These are phyloP conservation scores for Macrophomina phaseolina DNA, from an alignment of 2,329 filamentous ascomycete species.

Conservation along the genomic window DNA sequence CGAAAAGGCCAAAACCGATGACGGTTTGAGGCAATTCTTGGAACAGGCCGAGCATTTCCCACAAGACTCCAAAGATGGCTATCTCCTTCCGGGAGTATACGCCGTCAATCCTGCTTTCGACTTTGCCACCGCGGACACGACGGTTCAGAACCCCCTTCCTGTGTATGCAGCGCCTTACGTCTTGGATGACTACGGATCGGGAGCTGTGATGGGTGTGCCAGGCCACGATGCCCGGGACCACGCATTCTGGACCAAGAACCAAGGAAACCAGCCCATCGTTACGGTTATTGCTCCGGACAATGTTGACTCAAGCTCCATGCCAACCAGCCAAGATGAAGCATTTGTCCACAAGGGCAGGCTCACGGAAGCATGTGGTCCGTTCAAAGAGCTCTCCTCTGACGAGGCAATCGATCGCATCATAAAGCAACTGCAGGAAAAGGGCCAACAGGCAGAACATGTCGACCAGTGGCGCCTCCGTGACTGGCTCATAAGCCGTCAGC, in stretches of 20 bases:
- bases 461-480: constrained; percentile 83
- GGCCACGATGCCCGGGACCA: constrained; percentile 81
- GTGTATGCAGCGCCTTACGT: constrained; percentile 87
- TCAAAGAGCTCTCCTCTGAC: constrained; percentile 66
- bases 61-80: constrained; percentile 66
- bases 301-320: constrained; percentile 30
- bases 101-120: constrained; percentile 54
- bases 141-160: constrained; percentile 66
- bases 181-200: constrained; percentile 82
- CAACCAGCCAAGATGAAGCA: constrained; percentile 55
- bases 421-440: constrained; percentile 41
- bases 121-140: constrained; percentile 58
- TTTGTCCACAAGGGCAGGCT: constrained; percentile 72
- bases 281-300: constrained; percentile 34
- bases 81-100: constrained; percentile 59
- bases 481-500: constrained; percentile 90
- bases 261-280: constrained; percentile 62
- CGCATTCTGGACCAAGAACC: constrained; percentile 79
- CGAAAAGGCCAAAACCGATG: constrained; percentile 63
- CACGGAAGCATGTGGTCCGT: constrained; percentile 68
- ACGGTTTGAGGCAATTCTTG: constrained; percentile 70
- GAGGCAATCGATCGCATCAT: constrained; percentile 69
- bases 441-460: constrained; percentile 60
- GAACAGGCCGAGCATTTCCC: constrained; percentile 61
- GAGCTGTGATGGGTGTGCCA: constrained; percentile 90